Evolutionary conservation across 225 moss, liverwort and hornwort genomes (phyloP), one percentile per base, ranked within the genome.

Genomic region (Anthoceros angustus): DNA sequence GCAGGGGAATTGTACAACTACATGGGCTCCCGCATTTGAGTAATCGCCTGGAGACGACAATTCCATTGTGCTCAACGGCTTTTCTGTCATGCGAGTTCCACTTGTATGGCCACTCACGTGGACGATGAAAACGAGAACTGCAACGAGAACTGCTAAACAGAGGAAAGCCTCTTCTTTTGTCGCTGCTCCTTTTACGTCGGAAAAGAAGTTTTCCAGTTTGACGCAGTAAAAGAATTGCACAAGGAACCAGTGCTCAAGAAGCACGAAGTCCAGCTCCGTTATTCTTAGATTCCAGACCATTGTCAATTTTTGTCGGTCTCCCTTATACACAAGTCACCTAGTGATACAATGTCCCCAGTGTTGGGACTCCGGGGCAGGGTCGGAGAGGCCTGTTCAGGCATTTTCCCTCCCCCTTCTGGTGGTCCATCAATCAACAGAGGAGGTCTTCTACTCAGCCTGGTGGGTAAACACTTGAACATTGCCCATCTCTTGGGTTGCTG

Each of bases 11-110:
- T 55, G 10, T 15, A 23, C n/a, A 4, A 15, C 0, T 8, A 18
- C 55, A 20, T 20, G n/a, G 7, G n/a, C 55, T 20, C n/a, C 4
- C n/a, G 55, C 55, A 55, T 55, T 23, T 55, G 55, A 55, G 55
- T 18, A 55, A 55, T 15, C 55, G 55, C n/a, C 55, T 6, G 55
- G 55, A 55, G 23, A 55, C n/a, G 55, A 55, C 55, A 55, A 55
- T 55, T 15, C 55, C 55, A 5, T 15, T 55, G 55, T 5, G 8
- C 55, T 23, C 6, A 55, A 18, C 5, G 8, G 32, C 32, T 1
- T 4, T 32, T 32, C 32, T 32, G 32, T 4, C 32, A 32, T 32
- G 32, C 18, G 55, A 55, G 23, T 0, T 55, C 55, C 14, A 55
- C 55, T 55, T 15, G 14, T 48, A 48, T 12, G 46, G 46, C 18